Base-by-base conservation (phyloP, 108 stramenopile species). In the Cyclotella distinguenda region DNA sequence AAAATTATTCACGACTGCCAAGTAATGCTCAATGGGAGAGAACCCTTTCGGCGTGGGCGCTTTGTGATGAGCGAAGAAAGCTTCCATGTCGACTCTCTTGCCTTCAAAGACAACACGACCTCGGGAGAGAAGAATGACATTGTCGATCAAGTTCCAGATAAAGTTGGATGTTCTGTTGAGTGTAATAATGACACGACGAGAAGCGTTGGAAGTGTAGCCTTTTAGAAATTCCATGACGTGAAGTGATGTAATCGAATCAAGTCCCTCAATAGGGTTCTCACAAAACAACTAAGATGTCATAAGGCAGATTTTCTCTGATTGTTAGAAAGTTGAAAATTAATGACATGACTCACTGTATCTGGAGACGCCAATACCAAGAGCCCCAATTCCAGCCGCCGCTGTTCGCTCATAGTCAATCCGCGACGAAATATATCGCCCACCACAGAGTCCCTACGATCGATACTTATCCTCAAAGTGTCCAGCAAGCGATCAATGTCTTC, bases 391-490 rank as follows among this genome's bases (percentile, higher is more conserved):
- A 95, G 68, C 7, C 95, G 70, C 16, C 87, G 56, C 60, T 85
- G 83, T 70, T 95, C 88, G 22, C 94, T 89, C 48, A 82, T 77
- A 52, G 63, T 78, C 49, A 93, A 71, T 19, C 92, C 92, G 32
- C 84, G 77, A 44, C 70, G 40, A 71, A 87, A 80, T 9, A 85
- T 43, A 67, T 82, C 82, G 5, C 93, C 93, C 7, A 88, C 87
- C 28, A 68, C 70, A 1, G 82, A 84, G 15, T 80, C 73, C 6
- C 55, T 47, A 1, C 89, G 77, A 15, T 90, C 93, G 9, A 87
- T 55, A 12, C 46, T 35, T 1, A 54, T 56, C 23, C 83, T 47
- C 7, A 85, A 40, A 4, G 31, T 47, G 27, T 83, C 72, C 30
- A 84, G 64, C 2, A 48, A 13, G 2, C 35, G n/a, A 23, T 81